Evolutionary conservation across 148 eudicot genomes (phyloP), one percentile per base, ranked within the genome.

Genomic region (Hydrangea macrophylla): DNA sequence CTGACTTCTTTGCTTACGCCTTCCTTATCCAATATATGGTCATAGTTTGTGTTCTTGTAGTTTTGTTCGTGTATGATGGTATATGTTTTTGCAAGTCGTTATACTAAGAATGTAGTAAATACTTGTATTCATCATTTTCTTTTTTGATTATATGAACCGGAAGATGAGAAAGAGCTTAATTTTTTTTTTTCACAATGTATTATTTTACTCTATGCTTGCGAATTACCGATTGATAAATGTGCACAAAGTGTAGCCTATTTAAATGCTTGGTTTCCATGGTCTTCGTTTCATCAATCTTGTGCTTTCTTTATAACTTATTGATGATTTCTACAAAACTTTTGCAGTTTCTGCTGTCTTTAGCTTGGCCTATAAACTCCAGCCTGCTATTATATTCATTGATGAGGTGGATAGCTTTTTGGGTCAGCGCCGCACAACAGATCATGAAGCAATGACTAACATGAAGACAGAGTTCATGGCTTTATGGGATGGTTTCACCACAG

Each of bases 401-500:
- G 96, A 90, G 77, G 92, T 87, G 10, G 92, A 90, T 68, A 87
- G 92, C 70, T 87, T 87, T 80, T 54, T 90, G 76, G 96, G 96
- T 36, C 92, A 90, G 69, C 96, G 96, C 45, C 85, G 80, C 66
- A 73, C 74, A 40, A 77, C 86, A 39, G 96, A 87, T 67, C 88
- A 87, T 48, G 92, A 85, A 76, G 92, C 96, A 50, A 39, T 83
- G 64, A 80, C 84, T 30, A 90, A 81, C 72, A 87, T 87, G 92
- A 90, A 90, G 64, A 90, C 92, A 1, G 96, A 90, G 75, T 87
- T 90, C 58, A 90, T 90, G 96, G 83, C 88, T 71, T 55, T 90
- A 73, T 90, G 96, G 96, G 96, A 87, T 81, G 96, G 96, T 18
- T 85, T 89, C 74, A 87, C 96, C 12, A 90, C 92, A 54, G 92